Base-by-base conservation (phyloP, 495 filamentous ascomycete species). In the Penicillium simplicissimum region DNA sequence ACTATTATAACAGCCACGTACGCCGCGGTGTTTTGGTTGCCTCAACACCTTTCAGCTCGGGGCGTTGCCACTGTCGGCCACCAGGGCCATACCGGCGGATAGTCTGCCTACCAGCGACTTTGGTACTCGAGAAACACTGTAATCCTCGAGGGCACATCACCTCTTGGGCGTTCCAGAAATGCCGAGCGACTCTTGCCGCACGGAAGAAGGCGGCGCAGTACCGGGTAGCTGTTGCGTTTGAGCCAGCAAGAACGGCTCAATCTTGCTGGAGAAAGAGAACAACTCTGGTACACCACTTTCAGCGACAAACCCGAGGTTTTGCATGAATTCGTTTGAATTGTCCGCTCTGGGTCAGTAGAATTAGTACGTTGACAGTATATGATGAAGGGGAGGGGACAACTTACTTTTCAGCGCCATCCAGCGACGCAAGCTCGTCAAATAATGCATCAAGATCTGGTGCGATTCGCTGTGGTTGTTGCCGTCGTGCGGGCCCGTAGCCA, bases 321-420 rank as follows among this genome's bases (percentile, higher is more conserved):
- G 76, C 76, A 79, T 79, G 62, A 79, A 79, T 48, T 79, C 76
- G 0, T 74, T 70, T 55, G 71, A 70, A 55, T 76, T 76, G 45
- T 79, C 76, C 48, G 71, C 49, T 54, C 76, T 79, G 17, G 1
- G 31, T 8, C 21, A 17, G 43, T 28, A 19, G 40, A 28, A 31
- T 56, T 57, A 51, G 31, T 66, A 57, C 15, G 51, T 51, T 10
- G 35, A 17, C 40, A 0, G 2, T 10, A 25, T 28, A 31, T 42
- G 53, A 15, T 0, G 7, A 42, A 15, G 21, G 11, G 13, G 15
- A 11, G 0, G 11, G 2, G 14, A 6, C 37, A 36, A 61, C 68
- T 69, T 53, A 77, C 76, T 74, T 74, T 37, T 79, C 76, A 19
- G 72, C 75, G 37, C 76, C 76, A 59, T 79, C 76, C 34, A 79